Evolutionary conservation across 768 basidiomycete species (phyloP), one percentile per base, ranked within the genome.

Genomic region (Tricholoma sp.): DNA sequence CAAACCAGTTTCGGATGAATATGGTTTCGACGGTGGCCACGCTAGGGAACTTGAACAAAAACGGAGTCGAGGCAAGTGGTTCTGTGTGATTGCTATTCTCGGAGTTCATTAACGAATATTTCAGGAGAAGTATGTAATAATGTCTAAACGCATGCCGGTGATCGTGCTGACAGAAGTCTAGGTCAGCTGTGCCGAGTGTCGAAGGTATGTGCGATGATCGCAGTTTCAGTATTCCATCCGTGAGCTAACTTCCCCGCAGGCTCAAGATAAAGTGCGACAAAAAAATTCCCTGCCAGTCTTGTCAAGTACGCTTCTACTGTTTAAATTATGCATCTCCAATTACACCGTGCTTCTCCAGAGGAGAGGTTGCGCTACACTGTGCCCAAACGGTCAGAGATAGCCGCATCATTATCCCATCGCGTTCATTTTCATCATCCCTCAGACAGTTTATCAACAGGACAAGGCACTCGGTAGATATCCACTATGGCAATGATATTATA

Each of bases 211-310:
- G 81, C 80, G 86, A 82, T 82, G 74, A 78, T 73, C 77, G 76
- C 73, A 70, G 70, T 49, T 24, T 48, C 17, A 17, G n/a, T 32
- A 9, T 29, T 24, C 50, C 50, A 36, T 32, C 50, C 33, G 56
- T 48, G 54, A 64, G 49, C 62, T 29, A 56, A 24, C 24, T 45
- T 50, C 24, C 24, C 24, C 24, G 24, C 24, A 80, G 88, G 62
- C 76, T 90, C 64, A 85, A 89, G 77, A 88, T 90, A 68, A 88
- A 88, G 66, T 90, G 88, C 74, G 86, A 89, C 80, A 89, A 89
- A 75, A 80, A 86, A 60, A 85, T 89, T 53, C 88, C 88, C 8
- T 89, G 88, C 66, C 85, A 88, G 66, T 87, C 86, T 1, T 89
- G 88, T 66, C 82, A 83, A 75, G 86, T 84, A 65, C 44, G 74